Evolutionary conservation across 305 asterid species (phyloP), one percentile per base, ranked within the genome.

Genomic region (Solanum hybrid): DNA sequence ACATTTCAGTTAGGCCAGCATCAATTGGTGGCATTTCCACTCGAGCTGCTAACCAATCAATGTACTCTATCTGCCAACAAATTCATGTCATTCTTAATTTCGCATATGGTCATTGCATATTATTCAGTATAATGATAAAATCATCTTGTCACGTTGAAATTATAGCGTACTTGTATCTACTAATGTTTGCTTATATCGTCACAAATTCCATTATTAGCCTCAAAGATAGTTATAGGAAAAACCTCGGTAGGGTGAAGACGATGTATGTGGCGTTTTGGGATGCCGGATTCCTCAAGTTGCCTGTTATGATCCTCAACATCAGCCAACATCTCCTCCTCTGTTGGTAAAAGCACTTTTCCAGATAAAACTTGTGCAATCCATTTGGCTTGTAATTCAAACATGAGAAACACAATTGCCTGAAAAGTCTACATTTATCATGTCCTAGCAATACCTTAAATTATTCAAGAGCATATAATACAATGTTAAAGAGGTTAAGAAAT

Each of bases 21-120:
- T 90, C 94, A 71, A 92, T 91, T 76, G 91, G 89, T 40, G 86
- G 84, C 22, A 86, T 33, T 88, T 96, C 98, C 26, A 89, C 91
- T 91, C 93, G 91, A 87, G 87, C 89, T 22, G 95, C 93, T 16
- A 95, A 26, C 95, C 94, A 92, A 33, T 93, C 96, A 92, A 93
- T 46, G 93, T 95, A 95, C 22, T 92, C 95, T 12, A 93, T 79
- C 96, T 95, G 93, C 87, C 39, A 77, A 31, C 9, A 87, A 79
- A 64, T 35, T 14, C 33, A 71, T 31, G 11, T 61, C 61, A 13
- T 46, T 46, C 61, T 13, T 46, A 46, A 12, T 46, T 46, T 46
- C 61, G 2, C 61, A 1, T 46, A 46, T 13, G 61, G 61, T 46
- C 61, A 46, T 4, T 0, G 0, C 13, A 46, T 46, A 13, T 46